These are phyloP conservation scores for Ophiocordyceps unilateralis DNA, from an alignment of 2,329 filamentous ascomycete genomes.

Conservation along the genomic window DNA sequence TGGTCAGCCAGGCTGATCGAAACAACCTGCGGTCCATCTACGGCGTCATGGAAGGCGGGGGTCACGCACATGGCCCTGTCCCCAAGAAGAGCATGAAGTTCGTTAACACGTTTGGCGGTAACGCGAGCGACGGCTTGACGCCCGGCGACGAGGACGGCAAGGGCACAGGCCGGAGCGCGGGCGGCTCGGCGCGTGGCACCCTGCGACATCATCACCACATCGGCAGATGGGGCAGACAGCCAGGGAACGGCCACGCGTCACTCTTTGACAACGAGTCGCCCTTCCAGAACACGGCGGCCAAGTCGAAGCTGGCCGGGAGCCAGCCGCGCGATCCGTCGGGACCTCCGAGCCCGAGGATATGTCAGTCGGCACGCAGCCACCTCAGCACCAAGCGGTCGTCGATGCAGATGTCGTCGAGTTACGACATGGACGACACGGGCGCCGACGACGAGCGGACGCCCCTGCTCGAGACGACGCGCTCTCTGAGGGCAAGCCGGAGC, in stretches of 20 bases:
- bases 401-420: constrained; percentile 43
- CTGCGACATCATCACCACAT: constrained; percentile 58
- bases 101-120: constrained; percentile 58
- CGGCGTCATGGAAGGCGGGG: constrained; percentile 43
- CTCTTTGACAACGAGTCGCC: constrained; percentile 64
- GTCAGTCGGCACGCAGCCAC: constrained; percentile 17
- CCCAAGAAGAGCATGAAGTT: constrained; percentile 93
- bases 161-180: constrained; percentile 41
- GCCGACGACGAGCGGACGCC: constrained; percentile 83
- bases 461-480: constrained; percentile 46
- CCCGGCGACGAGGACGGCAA: constrained; percentile 51
- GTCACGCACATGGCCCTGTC: constrained; percentile 11
- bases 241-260: constrained; percentile 49
- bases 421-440: constrained; percentile 67
- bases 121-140: constrained; percentile 29
- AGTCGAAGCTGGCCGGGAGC: constrained; percentile 47
- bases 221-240: constrained; percentile 57
- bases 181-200: constrained; percentile 46
- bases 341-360: constrained; percentile 51
- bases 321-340: constrained; percentile 46
- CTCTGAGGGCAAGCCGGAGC: constrained; percentile 36
- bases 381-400: constrained; percentile 31
- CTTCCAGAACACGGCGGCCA: constrained; percentile 49
- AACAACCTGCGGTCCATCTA: constrained; percentile 47
- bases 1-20: constrained; percentile 50